Evolutionary conservation across 805 yeast species (phyloP).

Genomic region (Blastobotrys robertii): DNA sequence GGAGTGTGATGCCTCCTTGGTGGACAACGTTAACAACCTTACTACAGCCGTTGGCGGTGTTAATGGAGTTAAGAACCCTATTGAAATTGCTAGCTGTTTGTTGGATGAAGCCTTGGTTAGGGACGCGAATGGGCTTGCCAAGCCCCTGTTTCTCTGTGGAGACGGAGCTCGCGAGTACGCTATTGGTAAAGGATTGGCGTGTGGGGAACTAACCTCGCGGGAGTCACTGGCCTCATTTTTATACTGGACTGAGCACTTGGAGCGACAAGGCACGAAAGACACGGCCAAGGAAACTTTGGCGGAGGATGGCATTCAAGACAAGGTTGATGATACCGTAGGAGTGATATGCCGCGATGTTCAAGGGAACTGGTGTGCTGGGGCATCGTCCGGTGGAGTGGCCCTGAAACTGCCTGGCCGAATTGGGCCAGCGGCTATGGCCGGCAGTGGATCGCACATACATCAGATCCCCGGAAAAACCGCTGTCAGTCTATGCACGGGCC

Average conservation of each 20-base stretch:
- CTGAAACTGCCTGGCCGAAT: constrained; percentile 30
- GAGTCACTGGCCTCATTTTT: no score
- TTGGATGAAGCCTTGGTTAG: constrained; percentile 7
- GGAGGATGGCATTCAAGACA: constrained; percentile 4
- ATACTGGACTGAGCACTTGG: background rate
- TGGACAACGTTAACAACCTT: constrained; percentile 11
- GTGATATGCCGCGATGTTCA: constrained; percentile 24
- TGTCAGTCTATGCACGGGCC: constrained; percentile 27
- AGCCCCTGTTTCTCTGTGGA: constrained; percentile 26
- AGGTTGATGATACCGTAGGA: constrained; percentile 32
- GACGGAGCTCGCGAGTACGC: constrained; percentile 27
- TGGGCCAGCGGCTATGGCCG: constrained; percentile 35
- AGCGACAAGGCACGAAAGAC: constrained; percentile 14
- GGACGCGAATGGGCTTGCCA: constrained; percentile 10
- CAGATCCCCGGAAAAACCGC: background rate
- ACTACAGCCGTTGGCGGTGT: constrained; percentile 28
- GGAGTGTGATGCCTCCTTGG: constrained; percentile 34
- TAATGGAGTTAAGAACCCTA: constrained; percentile 24
- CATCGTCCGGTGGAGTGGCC: constrained; percentile 34
- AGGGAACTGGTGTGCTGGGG: constrained; percentile 23
- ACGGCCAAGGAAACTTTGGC: constrained; percentile 1
- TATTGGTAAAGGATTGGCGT: constrained; percentile 7
- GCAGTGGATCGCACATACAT: constrained; percentile 26
- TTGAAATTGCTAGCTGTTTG: constrained; percentile 18
- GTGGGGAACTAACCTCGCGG: background rate